phyloP scores from a whole-genome alignment of 352 stramenopile genomes.

The Phytophthora idaei region DNA sequence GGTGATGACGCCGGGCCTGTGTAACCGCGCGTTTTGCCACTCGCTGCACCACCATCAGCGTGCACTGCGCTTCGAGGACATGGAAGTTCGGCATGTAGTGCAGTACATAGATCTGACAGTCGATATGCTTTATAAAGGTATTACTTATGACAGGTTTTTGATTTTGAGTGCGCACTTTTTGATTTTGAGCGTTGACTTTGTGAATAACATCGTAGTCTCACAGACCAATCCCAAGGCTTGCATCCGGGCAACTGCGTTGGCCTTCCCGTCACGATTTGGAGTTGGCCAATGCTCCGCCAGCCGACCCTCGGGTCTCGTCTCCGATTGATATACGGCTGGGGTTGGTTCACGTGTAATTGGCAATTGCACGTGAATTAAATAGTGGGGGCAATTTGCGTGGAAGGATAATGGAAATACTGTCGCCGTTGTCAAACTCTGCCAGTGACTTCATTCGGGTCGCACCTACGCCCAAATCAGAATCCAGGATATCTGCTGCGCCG shows the following conservation, averaged over 20 bases:
- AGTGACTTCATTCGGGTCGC: neutral
- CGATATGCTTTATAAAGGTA: too few relatives aligned
- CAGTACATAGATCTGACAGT: too few relatives aligned
- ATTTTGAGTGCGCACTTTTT: too few relatives aligned
- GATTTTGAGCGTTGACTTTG: too few relatives aligned
- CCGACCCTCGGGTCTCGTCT: neutral
- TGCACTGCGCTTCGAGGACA: too few relatives aligned
- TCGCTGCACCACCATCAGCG: too few relatives aligned
- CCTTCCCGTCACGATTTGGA: slow-evolving; percentile 8
- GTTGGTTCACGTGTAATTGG: too few relatives aligned
- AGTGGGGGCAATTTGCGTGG: neutral
- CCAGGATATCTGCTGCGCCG: slow-evolving; percentile 2
- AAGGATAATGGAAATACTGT: slow-evolving; percentile 2
- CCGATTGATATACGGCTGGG: neutral
- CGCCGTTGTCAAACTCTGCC: neutral
- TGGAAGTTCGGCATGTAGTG: too few relatives aligned
- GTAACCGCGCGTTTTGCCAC: too few relatives aligned
- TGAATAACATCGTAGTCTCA: neutral
- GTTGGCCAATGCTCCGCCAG: neutral
- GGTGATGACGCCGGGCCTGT: too few relatives aligned
- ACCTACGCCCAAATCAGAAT: slow-evolving; percentile 2
- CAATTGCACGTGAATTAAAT: too few relatives aligned
- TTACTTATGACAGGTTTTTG: too few relatives aligned
- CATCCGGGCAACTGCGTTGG: slow-evolving; percentile 5
- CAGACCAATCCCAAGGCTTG: neutral